Evolutionary conservation across 164 flowering plant species (phyloP), one percentile per base, ranked within the genome.

Genomic region (Nymphaea colorata): DNA sequence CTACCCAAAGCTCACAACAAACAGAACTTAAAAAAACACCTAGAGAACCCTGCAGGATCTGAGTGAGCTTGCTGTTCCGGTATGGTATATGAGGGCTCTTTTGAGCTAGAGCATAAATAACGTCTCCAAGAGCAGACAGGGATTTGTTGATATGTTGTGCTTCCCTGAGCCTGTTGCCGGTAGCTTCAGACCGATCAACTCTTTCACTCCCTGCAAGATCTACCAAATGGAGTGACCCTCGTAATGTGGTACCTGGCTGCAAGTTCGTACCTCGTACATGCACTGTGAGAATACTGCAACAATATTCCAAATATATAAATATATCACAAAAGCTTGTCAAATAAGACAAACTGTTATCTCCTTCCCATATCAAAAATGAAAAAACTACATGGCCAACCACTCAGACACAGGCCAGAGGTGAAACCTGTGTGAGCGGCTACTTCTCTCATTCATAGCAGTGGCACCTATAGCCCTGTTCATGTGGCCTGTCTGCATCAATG

Each of bases 91-190:
- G 96, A 18, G 83, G 42, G 70, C 73, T 83, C 76, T 88, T 88
- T 65, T 84, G 90, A 12, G 96, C 83, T 42, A 90, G 68, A 69
- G 96, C 86, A 78, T 80, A 90, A 11, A 90, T 83, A 17, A 90
- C 96, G 83, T 90, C 96, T 61, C 96, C 96, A 64, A 90, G 83
- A 61, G 96, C 93, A 16, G 96, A 90, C 42, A 90, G 59, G 6
- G 93, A 90, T 73, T 83, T 88, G 69, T 90, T 90, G 68, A 90
- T 90, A 67, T 86, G 84, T 67, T 90, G 93, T 51, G 96, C 93
- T 78, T 90, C 96, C 71, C 76, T 64, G 6, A 70, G 64, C 44
- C 73, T 43, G 3, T 70, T 64, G 12, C 73, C 73, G 14, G 47
- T 61, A 12, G 25, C 68, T 16, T 70, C 73, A 65, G 73, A 57